Evolutionary conservation across 208 protist species (phyloP).

Genomic region (Lotmaria passim): DNA sequence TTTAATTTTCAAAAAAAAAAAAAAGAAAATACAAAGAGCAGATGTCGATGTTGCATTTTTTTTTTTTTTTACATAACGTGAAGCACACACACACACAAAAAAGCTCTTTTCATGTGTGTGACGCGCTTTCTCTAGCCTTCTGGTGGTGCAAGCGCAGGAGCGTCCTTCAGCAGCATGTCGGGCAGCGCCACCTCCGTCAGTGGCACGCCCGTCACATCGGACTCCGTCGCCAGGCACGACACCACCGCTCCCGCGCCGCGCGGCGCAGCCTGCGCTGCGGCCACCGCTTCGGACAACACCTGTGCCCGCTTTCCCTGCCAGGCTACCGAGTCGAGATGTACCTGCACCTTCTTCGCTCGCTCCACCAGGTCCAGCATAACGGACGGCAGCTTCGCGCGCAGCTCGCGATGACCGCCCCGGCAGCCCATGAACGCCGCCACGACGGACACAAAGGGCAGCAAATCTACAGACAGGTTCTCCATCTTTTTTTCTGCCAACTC

Average conservation of each 20-base stretch:
- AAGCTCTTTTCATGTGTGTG: no score
- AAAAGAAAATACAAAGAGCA: no score
- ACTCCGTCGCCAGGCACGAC: conserved; percentile 63
- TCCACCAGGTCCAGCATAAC: conserved; percentile 72
- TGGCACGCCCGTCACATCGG: conserved; percentile 53
- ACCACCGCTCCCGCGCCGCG: conserved; percentile 47
- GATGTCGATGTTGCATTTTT: no score
- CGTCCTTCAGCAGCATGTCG: conserved; percentile 23
- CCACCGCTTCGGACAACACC: conserved; percentile 49
- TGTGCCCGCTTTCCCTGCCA: conserved; percentile 28
- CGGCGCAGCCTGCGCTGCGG: conserved; percentile 10
- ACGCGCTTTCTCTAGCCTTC: not conserved
- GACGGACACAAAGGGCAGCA: conserved; percentile 62
- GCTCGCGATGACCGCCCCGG: conserved; percentile 76
- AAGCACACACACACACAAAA: no score
- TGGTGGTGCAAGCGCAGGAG: conserved; percentile 20
- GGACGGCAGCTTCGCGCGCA: conserved; percentile 58
- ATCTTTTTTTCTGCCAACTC: conserved; percentile 52
- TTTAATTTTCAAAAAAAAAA: no score
- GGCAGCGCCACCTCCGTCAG: conserved; percentile 46
- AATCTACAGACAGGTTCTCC: conserved; percentile 53
- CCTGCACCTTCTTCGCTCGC: conserved; percentile 69
- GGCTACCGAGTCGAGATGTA: conserved; percentile 50
- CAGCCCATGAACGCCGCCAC: conserved; percentile 71
- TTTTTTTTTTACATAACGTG: no score